phyloP scores from a whole-genome alignment of 2,329 filamentous ascomycete species.

The Pseudopithomyces chartarum region DNA sequence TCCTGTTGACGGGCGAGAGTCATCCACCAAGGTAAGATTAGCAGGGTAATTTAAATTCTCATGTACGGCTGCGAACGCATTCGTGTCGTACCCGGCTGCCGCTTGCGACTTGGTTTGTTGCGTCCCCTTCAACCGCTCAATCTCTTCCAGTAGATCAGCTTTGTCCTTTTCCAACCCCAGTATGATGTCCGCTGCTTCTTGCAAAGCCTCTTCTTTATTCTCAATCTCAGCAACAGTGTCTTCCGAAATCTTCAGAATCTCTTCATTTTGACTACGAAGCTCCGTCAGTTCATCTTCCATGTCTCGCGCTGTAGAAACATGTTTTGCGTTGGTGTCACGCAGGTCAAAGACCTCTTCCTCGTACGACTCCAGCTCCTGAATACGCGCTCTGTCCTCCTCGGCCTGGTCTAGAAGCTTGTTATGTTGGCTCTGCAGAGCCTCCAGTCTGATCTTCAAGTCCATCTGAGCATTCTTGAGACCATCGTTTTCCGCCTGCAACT shows the following conservation, averaged over 20 bases:
- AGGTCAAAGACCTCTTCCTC: constrained; percentile 34
- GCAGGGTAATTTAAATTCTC: constrained; percentile 16
- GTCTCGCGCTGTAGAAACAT: constrained; percentile 27
- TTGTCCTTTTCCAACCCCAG: constrained; percentile 36
- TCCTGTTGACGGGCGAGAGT: constrained; percentile 42
- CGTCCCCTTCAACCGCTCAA: constrained; percentile 28
- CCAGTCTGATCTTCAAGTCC: constrained; percentile 37
- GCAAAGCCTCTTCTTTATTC: constrained; percentile 30
- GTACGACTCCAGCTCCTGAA: constrained; percentile 32
- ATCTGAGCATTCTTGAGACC: constrained; percentile 33
- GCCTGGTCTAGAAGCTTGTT: constrained; percentile 31
- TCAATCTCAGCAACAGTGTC: constrained; percentile 34
- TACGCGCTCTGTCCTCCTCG: constrained; percentile 28
- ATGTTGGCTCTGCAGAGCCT: constrained; percentile 38
- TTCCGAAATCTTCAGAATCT: constrained; percentile 32
- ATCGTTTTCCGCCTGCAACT: constrained; percentile 34
- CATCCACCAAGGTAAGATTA: constrained; percentile 40
- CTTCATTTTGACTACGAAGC: constrained; percentile 23
- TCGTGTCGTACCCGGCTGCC: constrained; percentile 9
- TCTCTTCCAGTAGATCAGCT: constrained; percentile 24
- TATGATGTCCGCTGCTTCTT: constrained; percentile 42
- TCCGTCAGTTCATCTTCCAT: constrained; percentile 23
- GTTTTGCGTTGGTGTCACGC: constrained; percentile 25
- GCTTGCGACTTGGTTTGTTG: constrained; percentile 22
- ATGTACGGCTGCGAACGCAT: constrained; percentile 19